Percentiles rank a stretch among this genome's conserved stretches.
These are phyloP conservation scores for Cenchrus fungigraminus DNA, from an alignment of 176 grass and related monocot genomes.

Conservation along the genomic window DNA sequence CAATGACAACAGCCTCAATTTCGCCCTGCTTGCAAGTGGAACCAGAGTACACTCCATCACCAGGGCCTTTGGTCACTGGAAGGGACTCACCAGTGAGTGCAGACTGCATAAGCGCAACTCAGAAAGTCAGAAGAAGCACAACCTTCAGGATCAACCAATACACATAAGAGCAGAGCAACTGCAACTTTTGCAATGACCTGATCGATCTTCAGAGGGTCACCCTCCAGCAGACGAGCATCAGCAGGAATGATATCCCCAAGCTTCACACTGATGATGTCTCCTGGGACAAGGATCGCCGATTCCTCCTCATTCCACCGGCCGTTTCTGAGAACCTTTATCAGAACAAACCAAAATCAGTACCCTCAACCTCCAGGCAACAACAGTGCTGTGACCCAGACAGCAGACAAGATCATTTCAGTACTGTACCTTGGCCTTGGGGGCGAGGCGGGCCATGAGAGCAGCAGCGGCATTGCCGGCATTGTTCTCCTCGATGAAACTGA, in stretches of 20 bases:
- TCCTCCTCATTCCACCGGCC: constrained; percentile 38
- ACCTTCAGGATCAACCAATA: neutral
- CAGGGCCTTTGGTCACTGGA: constrained; percentile 84
- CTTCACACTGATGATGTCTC: constrained; percentile 40
- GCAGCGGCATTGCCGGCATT: constrained; percentile 88
- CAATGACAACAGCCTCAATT: constrained; percentile 88
- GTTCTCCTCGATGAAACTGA: constrained; percentile 95
- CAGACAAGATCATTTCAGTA: constrained; percentile 26
- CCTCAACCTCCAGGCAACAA: neutral
- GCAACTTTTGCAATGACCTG: constrained; percentile 32
- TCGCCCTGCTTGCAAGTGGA: constrained; percentile 97
- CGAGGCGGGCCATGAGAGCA: constrained; percentile 85
- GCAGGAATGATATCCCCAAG: constrained; percentile 40
- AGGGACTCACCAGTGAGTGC: constrained; percentile 81
- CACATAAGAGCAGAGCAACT: neutral
- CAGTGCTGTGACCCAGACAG: neutral
- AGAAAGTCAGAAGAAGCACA: constrained; percentile 19
- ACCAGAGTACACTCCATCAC: constrained; percentile 89
- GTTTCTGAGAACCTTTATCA: constrained; percentile 80
- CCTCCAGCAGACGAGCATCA: constrained; percentile 35
- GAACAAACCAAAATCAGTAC: constrained; percentile 18
- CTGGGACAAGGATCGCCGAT: constrained; percentile 36
- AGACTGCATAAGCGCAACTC: constrained; percentile 53
- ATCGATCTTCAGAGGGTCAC: constrained; percentile 36
- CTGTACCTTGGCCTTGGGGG: constrained; percentile 84